These are phyloP conservation scores for Gossypium bickii DNA, from an alignment of 345 rosid species.

Conservation along the genomic window DNA sequence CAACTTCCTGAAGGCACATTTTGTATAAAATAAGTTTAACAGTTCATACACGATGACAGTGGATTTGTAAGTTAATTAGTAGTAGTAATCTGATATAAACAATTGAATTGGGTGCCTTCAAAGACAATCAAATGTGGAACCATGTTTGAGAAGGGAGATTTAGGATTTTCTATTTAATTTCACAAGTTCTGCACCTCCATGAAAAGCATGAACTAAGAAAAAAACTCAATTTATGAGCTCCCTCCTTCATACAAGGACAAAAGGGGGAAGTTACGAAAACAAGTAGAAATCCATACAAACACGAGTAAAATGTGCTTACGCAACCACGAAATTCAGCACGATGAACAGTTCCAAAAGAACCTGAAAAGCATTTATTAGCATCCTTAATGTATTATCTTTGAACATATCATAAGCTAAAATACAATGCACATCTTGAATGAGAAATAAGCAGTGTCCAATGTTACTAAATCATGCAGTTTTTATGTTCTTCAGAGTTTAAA, in stretches of 20 bases:
- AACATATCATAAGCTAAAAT: background rate
- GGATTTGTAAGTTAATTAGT: background rate
- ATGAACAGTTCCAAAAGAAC: slow-evolving; percentile 55
- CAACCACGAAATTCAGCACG: slow-evolving; percentile 49
- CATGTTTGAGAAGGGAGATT: background rate
- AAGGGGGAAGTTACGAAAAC: background rate
- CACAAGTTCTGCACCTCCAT: background rate
- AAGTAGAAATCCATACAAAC: background rate
- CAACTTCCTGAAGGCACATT: slow-evolving; percentile 43
- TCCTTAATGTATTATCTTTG: slow-evolving; percentile 6
- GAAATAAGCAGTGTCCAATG: background rate
- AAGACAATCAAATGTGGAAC: background rate
- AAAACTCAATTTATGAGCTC: background rate
- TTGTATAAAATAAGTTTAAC: slow-evolving; percentile 10
- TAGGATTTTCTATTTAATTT: background rate
- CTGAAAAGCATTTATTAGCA: slow-evolving; percentile 29
- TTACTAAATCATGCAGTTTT: slow-evolving; percentile 2
- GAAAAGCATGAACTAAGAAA: background rate
- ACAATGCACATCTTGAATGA: background rate
- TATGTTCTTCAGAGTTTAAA: slow-evolving; percentile 5
- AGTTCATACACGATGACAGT: background rate
- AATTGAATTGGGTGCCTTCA: background rate
- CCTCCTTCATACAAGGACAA: background rate
- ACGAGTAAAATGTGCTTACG: slow-evolving; percentile 27
- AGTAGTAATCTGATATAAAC: background rate